Conservation (phyloP, 2,329 filamentous ascomycete species). For the Fusarium sp. region DNA sequence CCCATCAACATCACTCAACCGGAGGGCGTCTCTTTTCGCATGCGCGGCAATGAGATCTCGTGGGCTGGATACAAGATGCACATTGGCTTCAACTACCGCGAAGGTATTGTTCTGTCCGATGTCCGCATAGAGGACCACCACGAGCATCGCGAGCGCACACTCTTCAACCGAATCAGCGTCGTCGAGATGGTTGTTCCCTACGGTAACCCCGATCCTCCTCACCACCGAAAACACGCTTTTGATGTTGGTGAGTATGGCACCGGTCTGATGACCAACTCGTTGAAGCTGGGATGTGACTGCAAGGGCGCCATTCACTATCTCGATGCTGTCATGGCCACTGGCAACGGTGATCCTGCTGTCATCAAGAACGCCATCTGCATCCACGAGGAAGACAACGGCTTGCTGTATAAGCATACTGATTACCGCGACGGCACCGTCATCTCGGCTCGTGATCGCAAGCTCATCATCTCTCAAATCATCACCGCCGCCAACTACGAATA, state of each 20-base stretch:
- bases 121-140: conserved; percentile 69
- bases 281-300: conserved; percentile 85
- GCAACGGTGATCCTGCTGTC: conserved; percentile 77
- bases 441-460: conserved; percentile 66
- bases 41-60: conserved; percentile 60
- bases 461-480: conserved; percentile 73
- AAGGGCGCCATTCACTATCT: conserved; percentile 93
- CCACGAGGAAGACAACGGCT: conserved; percentile 69
- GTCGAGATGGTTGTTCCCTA: conserved; percentile 80
- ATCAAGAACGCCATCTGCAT: conserved; percentile 97
- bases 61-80: conserved; percentile 78
- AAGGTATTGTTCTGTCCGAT: conserved; percentile 77
- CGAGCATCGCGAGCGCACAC: conserved; percentile 58
- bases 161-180: conserved; percentile 75
- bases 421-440: conserved; percentile 69
- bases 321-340: conserved; percentile 86
- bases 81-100: conserved; percentile 77
- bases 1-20: conserved; percentile 56
- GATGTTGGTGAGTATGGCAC: conserved; percentile 84
- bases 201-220: conserved; percentile 81
- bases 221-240: conserved; percentile 84
- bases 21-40: conserved; percentile 56
- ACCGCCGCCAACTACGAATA: conserved; percentile 75
- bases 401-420: conserved; percentile 73
- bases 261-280: conserved; percentile 85